Evolutionary conservation across 768 basidiomycete genomes (phyloP), one percentile per base, ranked within the genome.

Genomic region (Gelatoporia subvermispora): DNA sequence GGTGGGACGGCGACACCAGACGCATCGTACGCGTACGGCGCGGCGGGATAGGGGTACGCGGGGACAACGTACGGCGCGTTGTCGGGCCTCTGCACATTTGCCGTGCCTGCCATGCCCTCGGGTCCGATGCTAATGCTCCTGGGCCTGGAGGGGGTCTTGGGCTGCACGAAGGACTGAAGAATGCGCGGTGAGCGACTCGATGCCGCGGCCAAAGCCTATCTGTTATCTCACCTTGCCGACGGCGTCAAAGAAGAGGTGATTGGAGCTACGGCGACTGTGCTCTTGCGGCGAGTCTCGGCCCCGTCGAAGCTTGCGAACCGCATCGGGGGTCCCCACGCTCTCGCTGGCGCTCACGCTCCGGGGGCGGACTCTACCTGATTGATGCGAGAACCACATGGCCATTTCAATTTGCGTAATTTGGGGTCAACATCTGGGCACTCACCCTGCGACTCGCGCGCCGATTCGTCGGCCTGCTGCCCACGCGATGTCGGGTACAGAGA

Each of bases 181-280:
- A 31, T 7, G 28, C 28, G 28, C 5, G 28, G 13, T 31, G 28
- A 31, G 28, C 7, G 28, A 31, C 28, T 5, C 5, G 28, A 31
- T 31, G 7, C 13, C 28, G 13, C 7, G 28, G 28, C 28, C 7
- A 31, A 7, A 31, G 28, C 28, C 5, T 31, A 7, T 31, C 5
- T 5, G 13, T 31, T 31, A 13, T 50, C 51, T 40, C 46, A 49
- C 53, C 53, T 60, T 62, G 38, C 63, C 64, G 35, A 68, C 60
- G 36, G 69, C 63, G 63, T 71, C 74, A 52, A 72, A 73, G 45
- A 68, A 58, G 15, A 69, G 53, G 45, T 69, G 65, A 51, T 70
- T 72, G 41, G 67, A 67, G 38, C 57, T 61, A 34, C 64, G 68
- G 37, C 68, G 63, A 35, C 63, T 56, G 24, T 63, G 57, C n/a